Evolutionary conservation across 257 asterid genomes (phyloP).

Genomic region (Solanum tarijense): DNA sequence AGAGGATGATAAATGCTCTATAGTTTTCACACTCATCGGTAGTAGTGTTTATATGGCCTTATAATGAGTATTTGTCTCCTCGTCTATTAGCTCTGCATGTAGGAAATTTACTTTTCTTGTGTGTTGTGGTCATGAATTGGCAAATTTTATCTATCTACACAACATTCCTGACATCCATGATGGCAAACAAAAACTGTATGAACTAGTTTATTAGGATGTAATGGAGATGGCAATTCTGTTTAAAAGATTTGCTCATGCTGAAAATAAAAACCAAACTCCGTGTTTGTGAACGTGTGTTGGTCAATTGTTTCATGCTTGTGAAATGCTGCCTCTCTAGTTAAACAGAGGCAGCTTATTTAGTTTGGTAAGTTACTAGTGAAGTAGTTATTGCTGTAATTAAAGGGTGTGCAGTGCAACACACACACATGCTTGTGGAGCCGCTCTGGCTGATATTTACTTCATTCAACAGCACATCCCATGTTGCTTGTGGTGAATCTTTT

Average conservation of each 20-base stretch:
- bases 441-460: background rate
- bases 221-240: background rate
- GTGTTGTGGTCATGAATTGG: background rate
- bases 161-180: background rate
- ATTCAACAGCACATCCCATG: background rate
- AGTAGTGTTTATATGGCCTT: background rate
- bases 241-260: background rate
- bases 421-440: background rate
- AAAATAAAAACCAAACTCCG: background rate
- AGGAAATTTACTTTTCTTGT: background rate
- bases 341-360: background rate
- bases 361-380: background rate
- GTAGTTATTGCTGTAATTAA: background rate
- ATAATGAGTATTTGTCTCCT: background rate
- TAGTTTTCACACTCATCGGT: conserved; percentile 2
- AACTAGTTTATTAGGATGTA: background rate
- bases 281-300: background rate
- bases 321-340: background rate
- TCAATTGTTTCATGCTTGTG: background rate
- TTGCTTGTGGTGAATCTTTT: background rate
- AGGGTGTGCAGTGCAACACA: background rate
- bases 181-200: background rate
- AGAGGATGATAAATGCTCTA: conserved; percentile 75
- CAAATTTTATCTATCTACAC: background rate
- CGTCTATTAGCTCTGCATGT: background rate